These are phyloP conservation scores for Monosporascus sp. DNA, from an alignment of 2,329 filamentous ascomycete genomes.

Conservation along the genomic window DNA sequence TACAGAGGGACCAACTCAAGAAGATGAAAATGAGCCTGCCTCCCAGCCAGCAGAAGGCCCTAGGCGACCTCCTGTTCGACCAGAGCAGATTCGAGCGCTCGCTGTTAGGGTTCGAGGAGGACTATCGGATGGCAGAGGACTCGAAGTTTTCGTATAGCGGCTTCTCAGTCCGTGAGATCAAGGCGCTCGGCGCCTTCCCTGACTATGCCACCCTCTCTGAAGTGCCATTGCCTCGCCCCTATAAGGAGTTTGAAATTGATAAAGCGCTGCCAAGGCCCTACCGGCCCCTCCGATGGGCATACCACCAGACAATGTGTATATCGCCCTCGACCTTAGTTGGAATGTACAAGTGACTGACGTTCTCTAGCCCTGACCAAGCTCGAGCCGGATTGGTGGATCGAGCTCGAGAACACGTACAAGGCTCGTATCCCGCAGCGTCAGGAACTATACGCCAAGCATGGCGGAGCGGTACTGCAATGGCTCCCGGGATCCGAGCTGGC, in stretches of 20 bases:
- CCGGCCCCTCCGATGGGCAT: slow-evolving; percentile 75
- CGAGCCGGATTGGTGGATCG: slow-evolving; percentile 84
- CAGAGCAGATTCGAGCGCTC: slow-evolving; percentile 14
- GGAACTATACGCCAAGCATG: slow-evolving; percentile 57
- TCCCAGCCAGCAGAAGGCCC: slow-evolving; percentile 8
- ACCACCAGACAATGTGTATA: slow-evolving; percentile 89
- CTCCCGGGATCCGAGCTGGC: slow-evolving; percentile 73
- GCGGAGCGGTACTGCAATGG: slow-evolving; percentile 57
- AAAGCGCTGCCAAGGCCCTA: slow-evolving; percentile 70
- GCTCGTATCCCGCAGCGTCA: slow-evolving; percentile 63
- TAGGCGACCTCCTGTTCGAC: slow-evolving; percentile 15
- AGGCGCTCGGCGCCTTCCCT: slow-evolving; percentile 68
- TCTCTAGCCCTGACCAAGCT: slow-evolving; percentile 65
- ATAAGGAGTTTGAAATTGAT: slow-evolving; percentile 60
- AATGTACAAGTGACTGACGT: background rate
- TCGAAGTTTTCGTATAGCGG: slow-evolving; percentile 57
- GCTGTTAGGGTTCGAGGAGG: slow-evolving; percentile 27
- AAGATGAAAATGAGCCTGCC: slow-evolving; percentile 10
- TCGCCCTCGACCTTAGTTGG: slow-evolving; percentile 9
- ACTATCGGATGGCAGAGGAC: slow-evolving; percentile 27
- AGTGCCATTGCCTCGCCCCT: slow-evolving; percentile 62
- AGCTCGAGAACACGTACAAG: slow-evolving; percentile 70
- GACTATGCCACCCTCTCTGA: slow-evolving; percentile 72
- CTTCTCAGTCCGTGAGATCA: slow-evolving; percentile 65
- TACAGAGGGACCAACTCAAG: slow-evolving; percentile 14